These are phyloP conservation scores for Cyberlindnera subsufficiens DNA, from an alignment of 805 yeast species.

Conservation along the genomic window DNA sequence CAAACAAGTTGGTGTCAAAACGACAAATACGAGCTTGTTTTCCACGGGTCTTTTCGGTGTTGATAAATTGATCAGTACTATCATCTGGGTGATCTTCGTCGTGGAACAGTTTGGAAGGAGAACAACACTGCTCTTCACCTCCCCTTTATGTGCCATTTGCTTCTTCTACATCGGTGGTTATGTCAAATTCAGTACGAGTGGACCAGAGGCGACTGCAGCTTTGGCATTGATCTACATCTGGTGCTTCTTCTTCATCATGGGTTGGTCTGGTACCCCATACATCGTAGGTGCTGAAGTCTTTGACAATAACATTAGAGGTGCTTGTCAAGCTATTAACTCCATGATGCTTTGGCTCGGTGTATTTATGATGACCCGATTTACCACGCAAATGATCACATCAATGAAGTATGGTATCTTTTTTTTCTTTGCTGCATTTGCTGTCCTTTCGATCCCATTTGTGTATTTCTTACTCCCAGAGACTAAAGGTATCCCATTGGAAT, in stretches of 20 bases:
- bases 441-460: conserved; percentile 31
- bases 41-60: too few species aligned
- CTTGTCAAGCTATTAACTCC: conserved; percentile 40
- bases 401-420: conserved; percentile 41
- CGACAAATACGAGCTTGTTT: too few species aligned
- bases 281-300: conserved; percentile 41
- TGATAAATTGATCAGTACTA: too few species aligned
- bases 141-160: conserved; percentile 35
- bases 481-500: conserved; percentile 39
- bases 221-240: conserved; percentile 30
- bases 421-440: conserved; percentile 24
- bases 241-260: conserved; percentile 37
- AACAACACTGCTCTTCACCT: too few species aligned
- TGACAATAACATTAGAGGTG: conserved; percentile 37
- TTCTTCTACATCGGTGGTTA: conserved; percentile 45
- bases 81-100: too few species aligned
- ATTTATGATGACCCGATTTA: conserved; percentile 41
- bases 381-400: conserved; percentile 35
- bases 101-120: too few species aligned
- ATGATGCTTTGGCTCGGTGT: conserved; percentile 45
- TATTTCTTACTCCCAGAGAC: conserved; percentile 42
- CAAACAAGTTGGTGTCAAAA: too few species aligned
- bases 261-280: conserved; percentile 46
- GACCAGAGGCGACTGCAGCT: conserved; percentile 39
- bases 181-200: conserved; percentile 32